Conservation (phyloP, 345 rosid genomes). For the Rhodomyrtus tomentosa region DNA sequence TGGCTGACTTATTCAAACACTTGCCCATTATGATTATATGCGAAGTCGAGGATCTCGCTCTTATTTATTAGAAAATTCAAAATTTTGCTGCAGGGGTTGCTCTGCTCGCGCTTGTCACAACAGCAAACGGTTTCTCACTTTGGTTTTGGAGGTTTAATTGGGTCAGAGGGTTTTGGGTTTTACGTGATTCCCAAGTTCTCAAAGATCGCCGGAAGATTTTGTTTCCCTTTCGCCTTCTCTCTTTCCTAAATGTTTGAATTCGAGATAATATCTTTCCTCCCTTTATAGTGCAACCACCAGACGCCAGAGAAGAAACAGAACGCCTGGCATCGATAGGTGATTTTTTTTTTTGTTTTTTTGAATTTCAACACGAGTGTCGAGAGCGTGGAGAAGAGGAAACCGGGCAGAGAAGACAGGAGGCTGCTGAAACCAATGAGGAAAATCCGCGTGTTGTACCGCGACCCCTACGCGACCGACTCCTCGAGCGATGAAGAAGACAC, state of each 20-base stretch:
- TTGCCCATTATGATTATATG: background rate
- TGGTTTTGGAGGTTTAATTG: constrained; percentile 2
- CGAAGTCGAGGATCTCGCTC: background rate
- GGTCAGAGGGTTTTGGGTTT: constrained; percentile 8
- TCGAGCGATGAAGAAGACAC: constrained; percentile 27
- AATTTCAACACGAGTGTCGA: constrained; percentile 1
- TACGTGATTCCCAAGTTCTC: constrained; percentile 1
- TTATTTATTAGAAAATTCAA: background rate
- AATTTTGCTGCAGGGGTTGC: background rate
- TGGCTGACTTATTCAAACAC: background rate
- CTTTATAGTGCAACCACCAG: background rate
- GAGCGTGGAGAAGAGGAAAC: background rate
- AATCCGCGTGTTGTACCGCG: constrained; percentile 22
- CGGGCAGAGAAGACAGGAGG: background rate
- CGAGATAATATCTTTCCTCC: background rate
- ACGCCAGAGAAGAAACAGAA: background rate
- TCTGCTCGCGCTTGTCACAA: background rate
- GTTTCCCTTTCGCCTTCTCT: background rate
- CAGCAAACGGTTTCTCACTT: background rate
- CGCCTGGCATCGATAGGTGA: constrained; percentile 15
- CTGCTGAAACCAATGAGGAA: constrained; percentile 3
- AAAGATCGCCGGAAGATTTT: background rate
- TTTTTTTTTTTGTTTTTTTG: background rate
- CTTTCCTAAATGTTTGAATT: background rate
- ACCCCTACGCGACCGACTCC: constrained; percentile 41